These are phyloP conservation scores for Trichophyton benhamiae DNA, from an alignment of 2,329 filamentous ascomycete species.

Conservation along the genomic window DNA sequence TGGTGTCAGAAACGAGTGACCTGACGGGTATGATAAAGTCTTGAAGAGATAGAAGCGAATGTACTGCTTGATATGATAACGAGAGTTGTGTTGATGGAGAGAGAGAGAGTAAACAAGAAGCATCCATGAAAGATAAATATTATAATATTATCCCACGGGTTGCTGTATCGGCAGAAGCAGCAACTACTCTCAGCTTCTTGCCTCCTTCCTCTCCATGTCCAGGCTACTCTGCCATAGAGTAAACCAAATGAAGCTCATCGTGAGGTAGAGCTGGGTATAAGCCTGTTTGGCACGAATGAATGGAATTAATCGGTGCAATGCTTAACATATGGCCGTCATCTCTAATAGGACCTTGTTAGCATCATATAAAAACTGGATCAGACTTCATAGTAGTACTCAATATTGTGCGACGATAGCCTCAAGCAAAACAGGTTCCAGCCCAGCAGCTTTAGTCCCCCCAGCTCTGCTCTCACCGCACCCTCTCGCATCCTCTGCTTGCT, in stretches of 20 bases:
- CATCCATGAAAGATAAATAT: not conserved
- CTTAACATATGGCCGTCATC: too few relatives aligned
- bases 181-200: not conserved
- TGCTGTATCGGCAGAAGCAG: not conserved
- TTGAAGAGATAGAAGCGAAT: not conserved
- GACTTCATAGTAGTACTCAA: too few relatives aligned
- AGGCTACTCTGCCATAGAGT: not conserved
- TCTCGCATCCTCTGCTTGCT: not conserved
- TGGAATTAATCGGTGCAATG: too few relatives aligned
- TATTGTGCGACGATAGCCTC: too few relatives aligned
- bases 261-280: not conserved
- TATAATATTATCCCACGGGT: not conserved
- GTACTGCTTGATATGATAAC: not conserved
- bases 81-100: not conserved
- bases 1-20: not conserved
- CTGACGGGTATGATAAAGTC: not conserved
- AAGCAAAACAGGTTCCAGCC: too few relatives aligned
- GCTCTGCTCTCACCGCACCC: not conserved
- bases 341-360: too few relatives aligned
- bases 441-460: too few relatives aligned
- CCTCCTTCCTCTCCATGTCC: not conserved
- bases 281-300: not conserved
- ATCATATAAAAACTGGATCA: too few relatives aligned
- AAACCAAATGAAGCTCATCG: too few relatives aligned
- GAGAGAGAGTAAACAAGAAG: not conserved